phyloP scores from a whole-genome alignment of 306 rosid species.

The Prunus mume region DNA sequence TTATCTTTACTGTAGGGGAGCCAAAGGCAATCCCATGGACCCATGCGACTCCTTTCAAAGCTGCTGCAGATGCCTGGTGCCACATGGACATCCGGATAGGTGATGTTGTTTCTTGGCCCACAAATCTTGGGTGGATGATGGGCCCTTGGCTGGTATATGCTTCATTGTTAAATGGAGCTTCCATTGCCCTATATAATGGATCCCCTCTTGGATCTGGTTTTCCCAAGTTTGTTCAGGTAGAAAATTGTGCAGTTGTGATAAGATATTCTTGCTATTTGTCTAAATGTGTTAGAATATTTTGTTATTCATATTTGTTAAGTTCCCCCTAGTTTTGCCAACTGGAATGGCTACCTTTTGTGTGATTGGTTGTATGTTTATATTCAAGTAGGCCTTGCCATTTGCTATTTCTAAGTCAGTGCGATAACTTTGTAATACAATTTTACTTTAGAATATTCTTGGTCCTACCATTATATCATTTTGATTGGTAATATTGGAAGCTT shows the following conservation, averaged over 20 bases:
- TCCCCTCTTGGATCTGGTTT: constrained; percentile 88
- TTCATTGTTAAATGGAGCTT: constrained; percentile 88
- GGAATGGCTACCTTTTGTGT: not conserved
- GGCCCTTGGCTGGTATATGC: constrained; percentile 98
- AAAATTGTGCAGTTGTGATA: not conserved
- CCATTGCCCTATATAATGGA: constrained; percentile 83
- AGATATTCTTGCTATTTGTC: not conserved
- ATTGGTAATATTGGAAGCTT: not conserved
- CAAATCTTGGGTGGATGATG: constrained; percentile 99
- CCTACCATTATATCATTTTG: not conserved
- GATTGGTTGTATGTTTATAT: not conserved
- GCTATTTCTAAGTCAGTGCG: not conserved
- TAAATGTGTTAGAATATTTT: not conserved
- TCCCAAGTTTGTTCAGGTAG: constrained; percentile 87
- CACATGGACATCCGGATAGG: constrained; percentile 78
- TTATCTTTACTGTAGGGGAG: constrained; percentile 57
- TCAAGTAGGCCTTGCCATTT: not conserved
- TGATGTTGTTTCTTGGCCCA: constrained; percentile 88
- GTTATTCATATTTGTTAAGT: not conserved
- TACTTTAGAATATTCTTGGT: not conserved
- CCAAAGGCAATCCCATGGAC: constrained; percentile 99
- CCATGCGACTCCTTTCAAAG: constrained; percentile 74
- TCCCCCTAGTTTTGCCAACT: not conserved
- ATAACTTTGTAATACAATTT: not conserved
- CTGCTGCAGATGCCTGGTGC: constrained; percentile 98